phyloP scores from a whole-genome alignment of 352 stramenopile genomes.

The Phytophthora sp. region DNA sequence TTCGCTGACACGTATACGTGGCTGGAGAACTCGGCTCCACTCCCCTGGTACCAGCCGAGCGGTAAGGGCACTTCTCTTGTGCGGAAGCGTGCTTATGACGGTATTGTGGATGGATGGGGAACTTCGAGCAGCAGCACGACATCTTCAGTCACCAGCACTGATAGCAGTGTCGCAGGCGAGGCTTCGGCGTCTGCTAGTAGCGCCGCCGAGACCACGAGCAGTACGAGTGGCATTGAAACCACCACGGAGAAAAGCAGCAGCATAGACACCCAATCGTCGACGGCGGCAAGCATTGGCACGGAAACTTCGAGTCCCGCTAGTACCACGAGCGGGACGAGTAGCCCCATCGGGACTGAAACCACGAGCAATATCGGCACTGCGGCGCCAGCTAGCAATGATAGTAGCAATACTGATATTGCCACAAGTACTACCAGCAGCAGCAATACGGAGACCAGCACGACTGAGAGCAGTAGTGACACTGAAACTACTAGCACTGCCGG shows the following conservation, averaged over 20 bases:
- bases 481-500: slow-evolving; percentile 2
- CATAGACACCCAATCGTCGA: not conserved
- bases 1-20: slow-evolving; percentile 35
- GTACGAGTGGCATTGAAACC: not conserved
- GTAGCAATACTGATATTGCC: not conserved
- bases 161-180: slow-evolving; percentile 7
- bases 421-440: too few species aligned
- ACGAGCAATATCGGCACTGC: not conserved
- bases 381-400: not conserved
- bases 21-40: slow-evolving; percentile 20
- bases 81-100: slow-evolving; percentile 34
- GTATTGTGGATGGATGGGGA: slow-evolving; percentile 28
- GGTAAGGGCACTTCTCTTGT: slow-evolving; percentile 32
- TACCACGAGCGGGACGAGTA: not conserved
- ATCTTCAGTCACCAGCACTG: slow-evolving; percentile 1
- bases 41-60: slow-evolving; percentile 29
- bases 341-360: not conserved
- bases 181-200: slow-evolving; percentile 10
- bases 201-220: slow-evolving; percentile 10
- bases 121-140: slow-evolving; percentile 10
- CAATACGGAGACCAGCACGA: not conserved
- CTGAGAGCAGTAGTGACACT: not conserved
- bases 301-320: slow-evolving; percentile 9
- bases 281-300: not conserved
- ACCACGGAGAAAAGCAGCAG: slow-evolving; percentile 10